Evolutionary conservation across 441 rosid genomes (phyloP), one percentile per base, ranked within the genome.

Genomic region (Pelargonium cotyledonis): DNA sequence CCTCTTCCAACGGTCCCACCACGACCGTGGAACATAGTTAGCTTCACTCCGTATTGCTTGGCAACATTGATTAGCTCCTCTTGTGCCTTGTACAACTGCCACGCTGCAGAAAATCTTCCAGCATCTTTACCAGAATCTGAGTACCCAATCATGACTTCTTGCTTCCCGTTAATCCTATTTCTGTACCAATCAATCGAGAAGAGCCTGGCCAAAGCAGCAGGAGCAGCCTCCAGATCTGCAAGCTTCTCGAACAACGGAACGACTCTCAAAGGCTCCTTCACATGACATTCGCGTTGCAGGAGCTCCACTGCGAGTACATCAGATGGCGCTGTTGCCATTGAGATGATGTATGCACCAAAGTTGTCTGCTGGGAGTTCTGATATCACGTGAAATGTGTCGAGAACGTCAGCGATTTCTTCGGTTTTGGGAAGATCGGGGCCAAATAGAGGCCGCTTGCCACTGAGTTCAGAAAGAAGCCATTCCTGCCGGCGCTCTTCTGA

Each of bases 1-100:
- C 98, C 98, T 85, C 98, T 83, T 79, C 98, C 97, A 8, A 91
- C 98, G 0, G 98, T 94, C 65, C 97, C 98, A 72, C 98, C 98
- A 29, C 35, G 35, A 29, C 35, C 35, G 35, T 29, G 35, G 35
- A 29, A 29, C 35, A 29, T 29, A 97, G 97, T 91, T 14, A 94
- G 85, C 82, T 94, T 94, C 65, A 94, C 89, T 29, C 97, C 95
- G n/a, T 61, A 88, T 49, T 87, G 64, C 80, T 94, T 94, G 40
- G 98, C 95, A 43, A 91, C 98, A 40, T 86, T 94, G 35, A 29
- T 29, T 29, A 29, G 71, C 87, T 91, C 66, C 4, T 29, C 35
- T 3, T 29, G 35, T 94, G 35, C 35, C 35, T 29, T 29, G 71
- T 89, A 94, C 66, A 94, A 70, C 76, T 94, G 89, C 98, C 98